Conservation (phyloP, 2,329 filamentous ascomycete species). For the Colletotrichum sansevieriae region DNA sequence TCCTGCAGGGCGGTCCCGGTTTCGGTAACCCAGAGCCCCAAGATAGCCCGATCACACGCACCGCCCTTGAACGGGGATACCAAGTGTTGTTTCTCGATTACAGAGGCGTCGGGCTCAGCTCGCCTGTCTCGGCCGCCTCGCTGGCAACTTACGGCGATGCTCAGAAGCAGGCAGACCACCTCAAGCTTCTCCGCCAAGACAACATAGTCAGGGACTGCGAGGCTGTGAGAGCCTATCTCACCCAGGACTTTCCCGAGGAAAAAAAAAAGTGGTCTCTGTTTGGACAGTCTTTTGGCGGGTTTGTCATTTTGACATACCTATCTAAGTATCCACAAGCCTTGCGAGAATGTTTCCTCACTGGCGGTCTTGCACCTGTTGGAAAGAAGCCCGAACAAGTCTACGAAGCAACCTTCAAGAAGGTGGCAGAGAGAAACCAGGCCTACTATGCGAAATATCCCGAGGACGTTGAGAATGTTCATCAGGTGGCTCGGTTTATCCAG, state of each 20-base stretch:
- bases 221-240: constrained; percentile 83
- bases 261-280: constrained; percentile 87
- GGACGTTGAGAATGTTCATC: constrained; percentile 77
- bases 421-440: constrained; percentile 77
- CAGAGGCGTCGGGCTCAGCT: constrained; percentile 88
- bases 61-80: constrained; percentile 83
- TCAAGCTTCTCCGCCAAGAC: constrained; percentile 89
- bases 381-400: constrained; percentile 82
- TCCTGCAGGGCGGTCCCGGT: constrained; percentile 88
- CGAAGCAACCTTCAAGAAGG: constrained; percentile 75
- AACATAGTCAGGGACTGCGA: constrained; percentile 92
- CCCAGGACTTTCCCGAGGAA: constrained; percentile 74
- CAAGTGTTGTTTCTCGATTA: constrained; percentile 91
- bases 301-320: constrained; percentile 86
- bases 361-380: constrained; percentile 84
- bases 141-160: constrained; percentile 74
- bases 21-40: constrained; percentile 82
- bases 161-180: constrained; percentile 80
- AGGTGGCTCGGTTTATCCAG: constrained; percentile 74
- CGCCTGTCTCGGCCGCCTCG: constrained; percentile 80
- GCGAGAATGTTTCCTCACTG: constrained; percentile 85
- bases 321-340: constrained; percentile 83
- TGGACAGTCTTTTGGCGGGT: constrained; percentile 94
- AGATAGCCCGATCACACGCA: constrained; percentile 76
- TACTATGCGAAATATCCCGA: constrained; percentile 91